Percentiles rank a stretch among this genome's conserved stretches.
Evolutionary conservation across 225 moss, liverwort and hornwort species (phyloP).

Genomic region (Thuidium tamariscinum): DNA sequence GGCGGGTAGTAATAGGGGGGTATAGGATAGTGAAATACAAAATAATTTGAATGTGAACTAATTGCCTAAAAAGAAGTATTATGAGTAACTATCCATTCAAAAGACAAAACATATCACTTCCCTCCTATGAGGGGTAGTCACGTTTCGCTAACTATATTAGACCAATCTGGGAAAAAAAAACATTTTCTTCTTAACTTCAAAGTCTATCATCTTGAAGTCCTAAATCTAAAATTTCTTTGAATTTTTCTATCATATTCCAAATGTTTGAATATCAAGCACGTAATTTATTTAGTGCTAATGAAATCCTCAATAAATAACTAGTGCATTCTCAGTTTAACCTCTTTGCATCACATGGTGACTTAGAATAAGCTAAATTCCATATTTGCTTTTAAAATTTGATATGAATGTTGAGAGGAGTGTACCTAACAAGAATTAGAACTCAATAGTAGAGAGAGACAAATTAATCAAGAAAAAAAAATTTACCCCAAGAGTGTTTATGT

Average conservation of each 20-base stretch:
- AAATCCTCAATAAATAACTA: background rate
- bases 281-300: rapidly evolving
- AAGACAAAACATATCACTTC: no score
- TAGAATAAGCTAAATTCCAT: background rate
- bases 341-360: background rate
- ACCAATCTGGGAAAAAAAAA: no score
- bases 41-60: no score
- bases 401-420: background rate
- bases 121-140: no score
- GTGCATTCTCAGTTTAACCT: background rate
- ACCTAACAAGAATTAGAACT: background rate
- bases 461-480: background rate
- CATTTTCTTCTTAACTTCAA: background rate
- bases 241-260: background rate
- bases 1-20: no score
- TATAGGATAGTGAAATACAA: no score
- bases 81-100: no score
- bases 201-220: background rate
- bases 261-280: background rate
- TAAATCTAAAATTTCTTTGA: background rate
- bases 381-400: background rate
- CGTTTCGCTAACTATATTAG: no score
- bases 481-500: background rate
- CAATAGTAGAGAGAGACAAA: background rate
- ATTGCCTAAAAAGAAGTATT: no score